Evolutionary conservation across 306 rosid genomes (phyloP).

Genomic region (Inga leiocalycina): DNA sequence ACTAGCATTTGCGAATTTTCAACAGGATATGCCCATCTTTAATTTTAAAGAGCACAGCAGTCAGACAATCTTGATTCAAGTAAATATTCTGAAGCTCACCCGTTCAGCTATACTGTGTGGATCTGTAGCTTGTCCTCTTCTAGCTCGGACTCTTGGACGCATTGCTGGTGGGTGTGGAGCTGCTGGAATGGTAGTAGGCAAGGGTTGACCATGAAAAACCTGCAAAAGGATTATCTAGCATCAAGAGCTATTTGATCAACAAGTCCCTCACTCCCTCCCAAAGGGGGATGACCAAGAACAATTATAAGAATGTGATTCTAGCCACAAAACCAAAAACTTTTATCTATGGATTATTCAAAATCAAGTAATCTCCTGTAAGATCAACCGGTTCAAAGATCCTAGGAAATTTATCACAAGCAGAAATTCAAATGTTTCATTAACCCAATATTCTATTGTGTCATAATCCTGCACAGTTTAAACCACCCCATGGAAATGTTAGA

Average conservation of each 20-base stretch:
- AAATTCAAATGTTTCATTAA: neutral
- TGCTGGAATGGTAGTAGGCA: conserved; percentile 57
- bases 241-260: conserved; percentile 15
- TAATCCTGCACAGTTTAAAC: conserved; percentile 17
- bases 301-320: neutral
- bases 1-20: neutral
- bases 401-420: neutral
- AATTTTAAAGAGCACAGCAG: conserved; percentile 15
- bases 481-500: conserved; percentile 27
- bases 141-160: conserved; percentile 97
- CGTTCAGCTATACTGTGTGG: conserved; percentile 99
- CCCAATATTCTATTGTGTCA: conserved; percentile 23
- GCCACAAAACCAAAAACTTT: conserved; percentile 13
- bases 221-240: conserved; percentile 39
- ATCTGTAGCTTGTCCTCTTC: conserved; percentile 99
- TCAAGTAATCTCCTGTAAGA: conserved; percentile 18
- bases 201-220: conserved; percentile 88
- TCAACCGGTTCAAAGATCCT: conserved; percentile 18
- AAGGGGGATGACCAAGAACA: neutral
- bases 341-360: conserved; percentile 6
- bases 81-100: conserved; percentile 53
- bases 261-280: conserved; percentile 8
- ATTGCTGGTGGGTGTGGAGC: conserved; percentile 93
- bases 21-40: conserved; percentile 7
- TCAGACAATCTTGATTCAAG: conserved; percentile 12